These are phyloP conservation scores for Lachnellula hyalina DNA, from an alignment of 2,329 filamentous ascomycete species.

Conservation along the genomic window DNA sequence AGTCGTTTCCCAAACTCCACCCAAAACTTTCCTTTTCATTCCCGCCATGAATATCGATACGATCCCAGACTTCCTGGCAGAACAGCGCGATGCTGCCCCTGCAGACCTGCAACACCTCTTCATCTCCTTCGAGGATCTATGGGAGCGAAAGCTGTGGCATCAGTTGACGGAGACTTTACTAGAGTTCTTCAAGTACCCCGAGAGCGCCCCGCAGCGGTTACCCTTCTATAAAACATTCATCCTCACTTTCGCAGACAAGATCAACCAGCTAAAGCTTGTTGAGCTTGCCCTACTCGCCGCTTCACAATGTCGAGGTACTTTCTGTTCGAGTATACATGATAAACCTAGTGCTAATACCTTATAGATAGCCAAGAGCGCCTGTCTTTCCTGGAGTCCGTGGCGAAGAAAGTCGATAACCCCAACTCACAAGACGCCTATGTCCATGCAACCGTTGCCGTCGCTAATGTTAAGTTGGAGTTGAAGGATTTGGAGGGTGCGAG, in stretches of 20 bases:
- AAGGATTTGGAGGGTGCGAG: constrained; percentile 76
- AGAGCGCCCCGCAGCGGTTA: constrained; percentile 79
- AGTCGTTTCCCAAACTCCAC: neutral
- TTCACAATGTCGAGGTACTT: constrained; percentile 70
- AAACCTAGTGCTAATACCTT: constrained; percentile 10
- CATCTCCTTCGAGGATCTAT: constrained; percentile 89
- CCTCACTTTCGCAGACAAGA: constrained; percentile 93
- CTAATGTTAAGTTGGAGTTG: constrained; percentile 77
- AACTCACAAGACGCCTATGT: constrained; percentile 94
- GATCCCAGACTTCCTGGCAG: constrained; percentile 85
- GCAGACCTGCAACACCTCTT: constrained; percentile 84
- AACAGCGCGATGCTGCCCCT: constrained; percentile 82
- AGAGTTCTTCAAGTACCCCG: constrained; percentile 77
- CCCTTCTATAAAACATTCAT: constrained; percentile 92
- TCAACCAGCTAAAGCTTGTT: constrained; percentile 97
- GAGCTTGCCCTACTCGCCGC: constrained; percentile 83
- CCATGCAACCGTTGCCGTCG: constrained; percentile 86
- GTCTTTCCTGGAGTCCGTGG: constrained; percentile 75
- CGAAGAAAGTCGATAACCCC: constrained; percentile 84
- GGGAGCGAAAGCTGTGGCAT: constrained; percentile 99
- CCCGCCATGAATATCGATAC: constrained; percentile 72
- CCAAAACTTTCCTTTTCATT: neutral
- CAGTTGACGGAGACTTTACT: constrained; percentile 88
- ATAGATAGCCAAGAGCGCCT: constrained; percentile 83
- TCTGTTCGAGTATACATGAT: neutral